phyloP scores from a whole-genome alignment of 2,329 filamentous ascomycete species.

The Calonectria montana region DNA sequence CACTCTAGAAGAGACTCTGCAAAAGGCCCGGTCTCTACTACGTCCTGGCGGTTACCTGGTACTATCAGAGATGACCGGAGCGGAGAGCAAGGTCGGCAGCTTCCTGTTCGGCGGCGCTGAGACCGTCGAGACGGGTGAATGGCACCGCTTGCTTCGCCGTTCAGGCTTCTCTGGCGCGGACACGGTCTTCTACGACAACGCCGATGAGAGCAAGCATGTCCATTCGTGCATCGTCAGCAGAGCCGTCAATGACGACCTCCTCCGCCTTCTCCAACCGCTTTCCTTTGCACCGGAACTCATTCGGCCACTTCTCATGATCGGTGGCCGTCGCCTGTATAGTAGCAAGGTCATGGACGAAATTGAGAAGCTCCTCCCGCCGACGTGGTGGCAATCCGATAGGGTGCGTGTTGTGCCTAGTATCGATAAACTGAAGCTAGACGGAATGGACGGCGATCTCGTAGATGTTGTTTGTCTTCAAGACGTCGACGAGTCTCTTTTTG shows the following conservation, averaged over 20 bases:
- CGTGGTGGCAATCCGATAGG: not conserved
- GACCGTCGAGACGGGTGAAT: not conserved
- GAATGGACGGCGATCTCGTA: not conserved
- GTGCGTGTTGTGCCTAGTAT: not conserved
- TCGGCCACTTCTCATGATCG: not conserved
- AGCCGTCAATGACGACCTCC: not conserved
- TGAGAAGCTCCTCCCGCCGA: not conserved
- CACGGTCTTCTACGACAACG: not conserved
- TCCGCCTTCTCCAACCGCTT: not conserved
- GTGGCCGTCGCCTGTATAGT: not conserved
- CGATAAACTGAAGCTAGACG: not conserved
- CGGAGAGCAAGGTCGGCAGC: not conserved
- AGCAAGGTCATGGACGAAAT: not conserved
- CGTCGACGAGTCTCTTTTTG: not conserved
- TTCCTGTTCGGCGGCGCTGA: not conserved
- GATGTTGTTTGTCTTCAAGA: not conserved
- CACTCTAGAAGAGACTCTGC: not conserved
- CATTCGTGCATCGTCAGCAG: not conserved
- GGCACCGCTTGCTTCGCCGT: not conserved
- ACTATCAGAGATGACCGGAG: not conserved
- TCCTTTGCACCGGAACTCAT: not conserved
- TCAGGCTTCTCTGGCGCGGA: not conserved
- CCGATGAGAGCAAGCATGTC: not conserved
- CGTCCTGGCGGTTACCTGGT: not conserved
- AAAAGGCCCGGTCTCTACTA: not conserved